Evolutionary conservation across 2,329 filamentous ascomycete species (phyloP), one percentile per base, ranked within the genome.

Genomic region (Helotiales sp.): DNA sequence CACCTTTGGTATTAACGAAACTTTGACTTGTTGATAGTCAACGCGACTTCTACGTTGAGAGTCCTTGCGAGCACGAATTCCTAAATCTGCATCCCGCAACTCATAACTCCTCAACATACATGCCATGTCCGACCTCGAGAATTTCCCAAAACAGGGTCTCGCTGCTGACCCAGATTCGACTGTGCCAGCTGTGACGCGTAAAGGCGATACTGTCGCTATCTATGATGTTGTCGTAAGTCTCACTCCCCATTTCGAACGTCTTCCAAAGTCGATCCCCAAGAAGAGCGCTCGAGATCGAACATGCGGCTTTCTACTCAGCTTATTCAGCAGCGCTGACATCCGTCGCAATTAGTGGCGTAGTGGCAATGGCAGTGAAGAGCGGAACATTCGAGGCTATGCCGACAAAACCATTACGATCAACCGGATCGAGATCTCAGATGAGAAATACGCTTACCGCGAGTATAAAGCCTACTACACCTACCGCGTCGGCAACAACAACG

Each of bases 391-490:
- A 37, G 52, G 52, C n/a, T 57, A 37, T 20, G 52, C 17, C 3
- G 11, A 34, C 52, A 57, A 57, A 8, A 57, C 30, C 20, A 8
- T 57, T 6, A 34, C n/a, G 6, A 57, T 57, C n/a, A 57, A 22
- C n/a, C 52, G 52, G 8, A 24, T 57, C 28, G 30, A 57, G 24
- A 40, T 11, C 32, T n/a, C 37, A 40, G 50, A 34, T 17, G 17
- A 34, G 3, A 20, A 55, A 10, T 34, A 55, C 30, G 11, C 22
- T 32, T 34, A 57, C 20, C 52, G 52, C 34, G 15, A n/a, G 8
- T 57, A 57, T 20, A 57, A 57, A 57, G 52, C 52, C n/a, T 57
- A 57, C 32, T 40, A 37, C 52, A 37, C 10, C 7, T 57, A 57
- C n/a, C 3, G 8, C 3, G 4, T 57, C n/a, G n/a, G 7, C n/a